Base-by-base conservation (phyloP, 2,329 filamentous ascomycete genomes). In the Alternaria atra region DNA sequence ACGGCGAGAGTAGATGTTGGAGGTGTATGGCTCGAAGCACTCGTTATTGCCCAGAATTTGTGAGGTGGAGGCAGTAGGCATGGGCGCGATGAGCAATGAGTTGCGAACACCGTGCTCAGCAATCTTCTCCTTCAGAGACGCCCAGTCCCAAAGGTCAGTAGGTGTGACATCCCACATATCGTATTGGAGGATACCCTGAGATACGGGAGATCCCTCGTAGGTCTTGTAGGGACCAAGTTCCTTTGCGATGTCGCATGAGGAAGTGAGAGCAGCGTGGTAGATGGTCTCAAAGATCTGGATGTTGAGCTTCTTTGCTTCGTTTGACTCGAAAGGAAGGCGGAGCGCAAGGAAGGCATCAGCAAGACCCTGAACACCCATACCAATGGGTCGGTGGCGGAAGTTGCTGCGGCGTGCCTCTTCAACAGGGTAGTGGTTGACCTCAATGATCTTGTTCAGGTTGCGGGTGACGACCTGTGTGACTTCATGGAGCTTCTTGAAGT, bases 271-370 rank as follows among this genome's bases (percentile, higher is more conserved):
- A 78, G 90, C 95, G 80, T 99, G 95, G 84, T 99, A 99, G 81
- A 99, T 97, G 66, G 95, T 99, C 86, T 99, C 95, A 69, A 99
- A 99, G 80, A 99, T 98, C 81, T 99, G 93, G 76, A 91, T 94
- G 86, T 99, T 99, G 76, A 99, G 88, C 80, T 95, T 87, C 71
- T 90, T 92, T 65, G 95, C 95, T 83, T 98, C 93, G 5, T 93
- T 89, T 15, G 95, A 99, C 81, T 99, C 95, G 76, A 99, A 99
- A 32, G 95, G 94, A 85, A 98, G 87, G 75, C 95, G 94, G 54
- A 99, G 89, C 68, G 95, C 94, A 73, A 99, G 87, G 90, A 99
- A 99, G 58, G 94, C 93, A 85, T 99, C 95, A 29, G 95, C 95
- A 77, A 99, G 90, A 86, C 95, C 95, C 80, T 97, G 94, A 47